Evolutionary conservation across 371 early-diverging fungal genomes (phyloP).

Genomic region (Saksenaea oblongispora): DNA sequence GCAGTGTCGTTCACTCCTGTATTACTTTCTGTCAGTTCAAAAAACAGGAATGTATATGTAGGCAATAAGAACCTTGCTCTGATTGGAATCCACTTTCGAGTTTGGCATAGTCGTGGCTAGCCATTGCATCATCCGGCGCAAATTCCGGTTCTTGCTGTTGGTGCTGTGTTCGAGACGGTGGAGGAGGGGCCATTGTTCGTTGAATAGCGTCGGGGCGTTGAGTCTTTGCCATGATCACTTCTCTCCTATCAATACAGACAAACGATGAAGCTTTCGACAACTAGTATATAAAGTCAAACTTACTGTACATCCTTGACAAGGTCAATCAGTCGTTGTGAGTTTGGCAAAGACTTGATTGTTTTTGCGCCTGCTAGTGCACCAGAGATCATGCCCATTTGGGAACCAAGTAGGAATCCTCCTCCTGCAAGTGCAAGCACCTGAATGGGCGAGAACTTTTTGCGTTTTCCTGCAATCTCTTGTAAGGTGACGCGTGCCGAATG

Average conservation of each 20-base stretch:
- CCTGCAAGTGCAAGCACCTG: conserved; percentile 34
- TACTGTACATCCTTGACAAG: conserved; percentile 47
- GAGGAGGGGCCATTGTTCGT: conserved; percentile 6
- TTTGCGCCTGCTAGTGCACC: conserved; percentile 45
- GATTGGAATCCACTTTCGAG: conserved; percentile 14
- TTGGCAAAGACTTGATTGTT: conserved; percentile 39
- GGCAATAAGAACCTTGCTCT: conserved; percentile 6
- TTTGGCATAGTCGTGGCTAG: conserved; percentile 10
- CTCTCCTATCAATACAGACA: conserved; percentile 12
- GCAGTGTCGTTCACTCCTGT: neutral
- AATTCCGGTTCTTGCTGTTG: conserved; percentile 1
- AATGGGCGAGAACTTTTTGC: conserved; percentile 36
- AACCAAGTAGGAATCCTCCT: conserved; percentile 46
- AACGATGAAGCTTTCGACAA: neutral
- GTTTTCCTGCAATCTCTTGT: conserved; percentile 16
- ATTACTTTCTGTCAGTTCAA: too few species aligned
- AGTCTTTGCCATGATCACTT: conserved; percentile 17
- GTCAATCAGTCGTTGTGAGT: conserved; percentile 41
- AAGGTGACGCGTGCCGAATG: neutral
- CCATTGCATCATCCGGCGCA: neutral
- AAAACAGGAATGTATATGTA: neutral
- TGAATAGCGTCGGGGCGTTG: conserved; percentile 13
- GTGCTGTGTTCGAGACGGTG: conserved; percentile 7
- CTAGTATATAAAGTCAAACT: conserved; percentile 9
- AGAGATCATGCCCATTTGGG: conserved; percentile 49